These are phyloP conservation scores for Clonostachys rosea DNA, from an alignment of 2,329 filamentous ascomycete genomes.

Conservation along the genomic window DNA sequence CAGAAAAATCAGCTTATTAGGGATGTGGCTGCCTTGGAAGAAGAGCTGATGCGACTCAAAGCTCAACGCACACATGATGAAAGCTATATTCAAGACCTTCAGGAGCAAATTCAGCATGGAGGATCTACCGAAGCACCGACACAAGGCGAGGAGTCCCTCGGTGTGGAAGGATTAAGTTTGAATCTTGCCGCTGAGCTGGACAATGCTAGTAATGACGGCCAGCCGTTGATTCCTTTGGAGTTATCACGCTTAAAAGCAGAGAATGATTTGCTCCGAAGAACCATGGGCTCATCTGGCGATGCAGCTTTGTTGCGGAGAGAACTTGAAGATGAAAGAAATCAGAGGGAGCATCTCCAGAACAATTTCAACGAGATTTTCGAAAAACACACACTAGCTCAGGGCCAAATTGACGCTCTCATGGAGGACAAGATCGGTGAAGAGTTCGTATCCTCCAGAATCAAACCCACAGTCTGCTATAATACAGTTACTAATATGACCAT, in stretches of 20 bases:
- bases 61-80: conserved; percentile 45
- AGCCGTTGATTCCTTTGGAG: conserved; percentile 41
- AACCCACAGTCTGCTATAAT: conserved; percentile 13
- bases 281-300: conserved; percentile 47
- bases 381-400: conserved; percentile 50
- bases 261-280: conserved; percentile 53
- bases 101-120: conserved; percentile 49
- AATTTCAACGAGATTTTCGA: conserved; percentile 54
- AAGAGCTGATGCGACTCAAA: conserved; percentile 41
- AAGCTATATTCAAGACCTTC: conserved; percentile 50
- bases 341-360: conserved; percentile 45
- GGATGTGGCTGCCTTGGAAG: conserved; percentile 36
- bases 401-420: conserved; percentile 52
- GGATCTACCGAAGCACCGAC: conserved; percentile 8
- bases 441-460: conserved; percentile 41
- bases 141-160: conserved; percentile 10
- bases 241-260: conserved; percentile 57
- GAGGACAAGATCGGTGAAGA: conserved; percentile 46
- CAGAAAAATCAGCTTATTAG: conserved; percentile 41
- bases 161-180: conserved; percentile 16
- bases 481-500: conserved; percentile 36
- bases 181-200: conserved; percentile 59
- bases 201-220: conserved; percentile 31
- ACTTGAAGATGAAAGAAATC: conserved; percentile 47
- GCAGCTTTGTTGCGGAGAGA: conserved; percentile 49